phyloP scores from a whole-genome alignment of 2,329 filamentous ascomycete genomes.

The Colletotrichum sidae region DNA sequence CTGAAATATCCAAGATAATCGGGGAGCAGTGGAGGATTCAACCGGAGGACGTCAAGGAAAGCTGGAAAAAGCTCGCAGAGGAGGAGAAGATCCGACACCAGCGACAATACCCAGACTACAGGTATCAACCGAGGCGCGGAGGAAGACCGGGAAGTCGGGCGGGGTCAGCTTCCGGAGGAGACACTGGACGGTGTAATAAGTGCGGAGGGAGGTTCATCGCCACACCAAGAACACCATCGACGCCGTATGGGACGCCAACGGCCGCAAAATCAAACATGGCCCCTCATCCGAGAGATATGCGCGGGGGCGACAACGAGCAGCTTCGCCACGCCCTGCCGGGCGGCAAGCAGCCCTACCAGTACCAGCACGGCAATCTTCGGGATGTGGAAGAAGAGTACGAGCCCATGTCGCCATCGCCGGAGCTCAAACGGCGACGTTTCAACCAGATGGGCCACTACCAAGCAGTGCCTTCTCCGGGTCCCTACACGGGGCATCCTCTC shows the following conservation, averaged over 20 bases:
- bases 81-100: conserved; percentile 93
- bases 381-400: conserved; percentile 52
- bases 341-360: conserved; percentile 30
- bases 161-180: conserved; percentile 54
- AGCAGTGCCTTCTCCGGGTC: conserved; percentile 36
- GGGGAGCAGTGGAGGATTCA: conserved; percentile 91
- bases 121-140: conserved; percentile 87
- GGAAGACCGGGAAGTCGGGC: conserved; percentile 50
- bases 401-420: conserved; percentile 59
- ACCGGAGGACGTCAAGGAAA: conserved; percentile 77
- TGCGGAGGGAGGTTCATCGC: conserved; percentile 77
- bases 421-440: conserved; percentile 73
- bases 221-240: conserved; percentile 69
- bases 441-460: conserved; percentile 55
- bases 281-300: conserved; percentile 32
- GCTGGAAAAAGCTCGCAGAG: conserved; percentile 91
- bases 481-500: conserved; percentile 28
- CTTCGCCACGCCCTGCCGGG: conserved; percentile 28
- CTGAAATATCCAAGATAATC: conserved; percentile 97
- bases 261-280: conserved; percentile 42
- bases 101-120: conserved; percentile 91
- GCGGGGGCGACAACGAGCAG: conserved; percentile 29
- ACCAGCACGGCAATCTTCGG: conserved; percentile 38
- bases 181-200: conserved; percentile 73
- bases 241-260: conserved; percentile 54